Evolutionary conservation across 257 asterid genomes (phyloP).

Genomic region (Handroanthus guayacan): DNA sequence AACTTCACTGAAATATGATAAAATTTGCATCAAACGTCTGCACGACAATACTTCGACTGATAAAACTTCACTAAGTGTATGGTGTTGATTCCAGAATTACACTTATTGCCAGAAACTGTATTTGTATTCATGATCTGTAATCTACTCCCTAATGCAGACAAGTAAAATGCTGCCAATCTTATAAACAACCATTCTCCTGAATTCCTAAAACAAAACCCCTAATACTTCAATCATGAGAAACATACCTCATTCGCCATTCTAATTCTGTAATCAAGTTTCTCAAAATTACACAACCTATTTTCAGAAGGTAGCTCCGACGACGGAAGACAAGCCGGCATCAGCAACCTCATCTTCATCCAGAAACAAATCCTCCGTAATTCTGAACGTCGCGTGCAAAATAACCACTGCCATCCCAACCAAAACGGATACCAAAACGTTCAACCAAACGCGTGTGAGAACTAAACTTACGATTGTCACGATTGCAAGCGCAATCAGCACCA

Average conservation of each 20-base stretch:
- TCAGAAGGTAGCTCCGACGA: slow-evolving; percentile 55
- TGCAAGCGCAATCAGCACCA: slow-evolving; percentile 51
- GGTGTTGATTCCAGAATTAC: no score
- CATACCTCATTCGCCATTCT: not conserved
- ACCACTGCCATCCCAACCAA: slow-evolving; percentile 50
- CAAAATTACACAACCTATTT: not conserved
- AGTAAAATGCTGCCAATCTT: no score
- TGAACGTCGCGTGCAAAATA: slow-evolving; percentile 58
- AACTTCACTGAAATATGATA: no score
- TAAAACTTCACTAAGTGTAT: no score
- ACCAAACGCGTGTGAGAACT: slow-evolving; percentile 67
- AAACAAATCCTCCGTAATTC: slow-evolving; percentile 73
- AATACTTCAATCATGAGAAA: not conserved
- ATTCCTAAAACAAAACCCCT: not conserved
- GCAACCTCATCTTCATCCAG: slow-evolving; percentile 68
- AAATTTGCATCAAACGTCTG: no score
- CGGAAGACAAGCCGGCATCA: slow-evolving; percentile 63
- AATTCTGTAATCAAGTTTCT: slow-evolving; percentile 15
- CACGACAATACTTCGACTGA: no score
- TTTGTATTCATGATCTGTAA: no score
- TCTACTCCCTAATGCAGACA: no score
- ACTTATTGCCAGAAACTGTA: no score
- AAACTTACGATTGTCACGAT: slow-evolving; percentile 54
- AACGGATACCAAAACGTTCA: slow-evolving; percentile 65
- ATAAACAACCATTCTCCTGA: no score